A percentile compares a stretch with the other conserved stretches of the same genome.
Conservation (phyloP, 192 early-diverging fungal species). For the Coemansia asiatica region DNA sequence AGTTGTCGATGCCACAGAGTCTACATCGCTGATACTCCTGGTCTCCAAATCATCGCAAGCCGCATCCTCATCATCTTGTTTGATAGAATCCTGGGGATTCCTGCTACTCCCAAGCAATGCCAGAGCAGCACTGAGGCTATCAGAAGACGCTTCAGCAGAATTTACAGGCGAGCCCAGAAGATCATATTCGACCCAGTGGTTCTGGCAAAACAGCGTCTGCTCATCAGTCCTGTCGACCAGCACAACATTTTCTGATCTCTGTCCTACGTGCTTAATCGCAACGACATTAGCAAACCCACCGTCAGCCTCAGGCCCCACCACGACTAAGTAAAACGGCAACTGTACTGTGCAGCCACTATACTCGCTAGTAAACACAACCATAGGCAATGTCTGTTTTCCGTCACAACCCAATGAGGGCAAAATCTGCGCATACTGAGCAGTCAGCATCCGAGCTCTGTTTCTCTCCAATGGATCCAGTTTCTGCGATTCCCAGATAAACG, state of each 20-base stretch:
- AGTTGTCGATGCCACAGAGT: slow-evolving; percentile 7
- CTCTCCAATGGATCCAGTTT: slow-evolving; percentile 30
- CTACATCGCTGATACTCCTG: background rate
- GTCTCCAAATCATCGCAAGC: background rate
- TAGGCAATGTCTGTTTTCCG: slow-evolving; percentile 20
- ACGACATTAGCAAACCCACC: slow-evolving; percentile 42
- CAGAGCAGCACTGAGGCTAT: background rate
- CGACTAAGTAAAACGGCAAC: slow-evolving; percentile 35
- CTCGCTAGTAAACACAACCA: slow-evolving; percentile 37
- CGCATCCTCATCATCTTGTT: background rate
- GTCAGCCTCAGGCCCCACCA: slow-evolving; percentile 18
- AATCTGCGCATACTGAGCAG: slow-evolving; percentile 53
- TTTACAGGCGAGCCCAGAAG: slow-evolving; percentile 30
- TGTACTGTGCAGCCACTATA: background rate
- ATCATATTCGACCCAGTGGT: slow-evolving; percentile 52
- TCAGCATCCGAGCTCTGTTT: slow-evolving; percentile 34
- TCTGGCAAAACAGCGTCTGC: background rate
- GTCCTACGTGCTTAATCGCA: slow-evolving; percentile 17
- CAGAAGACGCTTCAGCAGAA: slow-evolving; percentile 2
- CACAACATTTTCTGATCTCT: background rate
- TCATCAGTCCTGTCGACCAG: slow-evolving; percentile 10
- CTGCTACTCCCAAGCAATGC: background rate
- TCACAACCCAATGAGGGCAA: slow-evolving; percentile 24
- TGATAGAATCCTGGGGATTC: background rate
- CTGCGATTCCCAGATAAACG: slow-evolving; percentile 34